phyloP scores from a whole-genome alignment of 1,284 basidiomycete species.

The Rhodotorula sp. region DNA sequence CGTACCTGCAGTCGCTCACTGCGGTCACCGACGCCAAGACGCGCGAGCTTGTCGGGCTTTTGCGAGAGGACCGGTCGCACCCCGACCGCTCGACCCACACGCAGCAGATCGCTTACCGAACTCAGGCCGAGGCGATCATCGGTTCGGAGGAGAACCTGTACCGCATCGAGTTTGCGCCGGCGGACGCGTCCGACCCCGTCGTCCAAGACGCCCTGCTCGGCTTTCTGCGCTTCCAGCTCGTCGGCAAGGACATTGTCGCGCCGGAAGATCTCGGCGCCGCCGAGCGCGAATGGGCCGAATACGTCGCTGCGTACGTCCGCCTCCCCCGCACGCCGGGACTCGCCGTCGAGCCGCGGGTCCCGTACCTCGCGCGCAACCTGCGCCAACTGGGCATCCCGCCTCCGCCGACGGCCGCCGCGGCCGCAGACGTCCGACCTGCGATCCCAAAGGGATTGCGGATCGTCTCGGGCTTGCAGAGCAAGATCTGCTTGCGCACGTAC shows the following conservation, averaged over 20 bases:
- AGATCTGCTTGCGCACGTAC: constrained; percentile 52
- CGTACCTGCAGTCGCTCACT: constrained; percentile 18
- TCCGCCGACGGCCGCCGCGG: constrained; percentile 7
- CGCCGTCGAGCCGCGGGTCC: constrained; percentile 12
- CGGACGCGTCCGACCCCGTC: background rate
- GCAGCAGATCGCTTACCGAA: constrained; percentile 43
- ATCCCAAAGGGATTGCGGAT: constrained; percentile 22
- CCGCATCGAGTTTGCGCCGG: constrained; percentile 45
- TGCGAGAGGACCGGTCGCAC: constrained; percentile 44
- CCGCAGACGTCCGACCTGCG: constrained; percentile 2
- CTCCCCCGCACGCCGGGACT: constrained; percentile 40
- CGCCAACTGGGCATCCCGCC: constrained; percentile 24
- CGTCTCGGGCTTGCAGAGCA: constrained; percentile 41
- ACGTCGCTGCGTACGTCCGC: constrained; percentile 43
- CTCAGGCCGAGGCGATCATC: constrained; percentile 39
- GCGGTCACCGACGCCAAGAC: constrained; percentile 39
- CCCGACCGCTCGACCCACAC: constrained; percentile 39
- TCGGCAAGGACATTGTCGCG: constrained; percentile 45
- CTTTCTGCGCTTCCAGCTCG: constrained; percentile 43
- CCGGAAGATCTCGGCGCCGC: constrained; percentile 43
- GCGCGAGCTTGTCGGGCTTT: constrained; percentile 37
- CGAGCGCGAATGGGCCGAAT: constrained; percentile 44
- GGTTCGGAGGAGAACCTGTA: constrained; percentile 47
- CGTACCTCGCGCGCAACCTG: constrained; percentile 38
- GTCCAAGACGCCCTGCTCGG: constrained; percentile 10